phyloP scores from a whole-genome alignment of 2,329 filamentous ascomycete species.

The Aspergillus brasiliensis region DNA sequence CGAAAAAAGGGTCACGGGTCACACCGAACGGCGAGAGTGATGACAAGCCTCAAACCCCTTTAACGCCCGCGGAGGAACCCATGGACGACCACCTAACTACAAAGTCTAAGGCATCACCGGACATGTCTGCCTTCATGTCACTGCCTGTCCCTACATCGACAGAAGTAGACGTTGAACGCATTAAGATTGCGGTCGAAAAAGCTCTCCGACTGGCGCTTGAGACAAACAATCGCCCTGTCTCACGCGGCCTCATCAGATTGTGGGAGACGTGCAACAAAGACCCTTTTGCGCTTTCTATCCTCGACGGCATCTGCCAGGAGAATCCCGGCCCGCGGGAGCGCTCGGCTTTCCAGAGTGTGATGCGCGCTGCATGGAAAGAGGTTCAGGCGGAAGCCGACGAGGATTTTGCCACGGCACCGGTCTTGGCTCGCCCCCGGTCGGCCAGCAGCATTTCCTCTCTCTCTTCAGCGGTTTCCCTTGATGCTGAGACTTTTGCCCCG shows the following conservation, averaged over 20 bases:
- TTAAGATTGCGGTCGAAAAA: conserved; percentile 30
- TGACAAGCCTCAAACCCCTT: conserved; percentile 18
- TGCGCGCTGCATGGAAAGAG: conserved; percentile 31
- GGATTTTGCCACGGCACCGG: conserved; percentile 8
- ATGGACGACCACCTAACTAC: conserved; percentile 8
- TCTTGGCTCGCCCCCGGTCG: conserved; percentile 25
- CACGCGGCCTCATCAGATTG: conserved; percentile 31
- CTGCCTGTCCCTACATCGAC: conserved; percentile 25
- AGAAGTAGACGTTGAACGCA: conserved; percentile 31
- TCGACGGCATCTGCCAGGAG: conserved; percentile 33
- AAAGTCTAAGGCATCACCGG: conserved; percentile 17
- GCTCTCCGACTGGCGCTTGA: conserved; percentile 33
- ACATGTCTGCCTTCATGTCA: conserved; percentile 21
- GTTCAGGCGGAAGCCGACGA: conserved; percentile 4
- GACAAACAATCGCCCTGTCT: conserved; percentile 30
- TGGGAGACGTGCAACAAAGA: conserved; percentile 33
- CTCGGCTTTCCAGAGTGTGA: conserved; percentile 33
- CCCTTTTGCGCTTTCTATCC: conserved; percentile 33
- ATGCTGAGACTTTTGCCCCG: conserved; percentile 36
- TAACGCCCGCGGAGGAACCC: conserved; percentile 19
- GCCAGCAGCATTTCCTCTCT: conserved; percentile 39
- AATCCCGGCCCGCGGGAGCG: conserved; percentile 28
- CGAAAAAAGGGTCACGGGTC: conserved; percentile 43
- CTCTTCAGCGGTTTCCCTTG: conserved; percentile 43
- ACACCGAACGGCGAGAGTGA: conserved; percentile 14